A percentile compares a stretch with the other conserved stretches of the same genome.
Conservation (phyloP, 176 grass and related monocot genomes). For the Themeda triandra region DNA sequence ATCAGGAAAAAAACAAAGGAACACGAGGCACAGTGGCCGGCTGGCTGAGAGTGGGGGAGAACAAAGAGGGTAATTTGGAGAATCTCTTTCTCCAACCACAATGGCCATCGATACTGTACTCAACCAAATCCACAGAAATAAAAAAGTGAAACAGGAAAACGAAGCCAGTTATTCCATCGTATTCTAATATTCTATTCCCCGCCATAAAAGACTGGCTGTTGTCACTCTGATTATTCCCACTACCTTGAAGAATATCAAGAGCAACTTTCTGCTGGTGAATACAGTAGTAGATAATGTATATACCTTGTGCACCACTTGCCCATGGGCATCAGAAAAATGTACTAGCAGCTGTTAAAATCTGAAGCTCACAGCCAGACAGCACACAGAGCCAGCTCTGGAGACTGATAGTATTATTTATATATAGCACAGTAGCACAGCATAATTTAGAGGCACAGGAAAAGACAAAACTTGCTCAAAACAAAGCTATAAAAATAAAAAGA, state of each 20-base stretch:
- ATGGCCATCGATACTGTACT: background rate
- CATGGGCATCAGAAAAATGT: conserved; percentile 25
- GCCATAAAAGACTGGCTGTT: conserved; percentile 39
- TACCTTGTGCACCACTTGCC: conserved; percentile 8
- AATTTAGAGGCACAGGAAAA: background rate
- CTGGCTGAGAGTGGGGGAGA: conserved; percentile 1
- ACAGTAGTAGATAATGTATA: background rate
- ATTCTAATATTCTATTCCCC: conserved; percentile 13
- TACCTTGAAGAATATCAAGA: conserved; percentile 36
- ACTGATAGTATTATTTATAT: background rate
- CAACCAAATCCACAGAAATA: background rate
- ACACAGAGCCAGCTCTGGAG: background rate
- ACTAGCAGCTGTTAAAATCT: conserved; percentile 8
- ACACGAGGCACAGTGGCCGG: background rate
- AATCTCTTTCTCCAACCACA: conserved; percentile 44
- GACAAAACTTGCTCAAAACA: background rate
- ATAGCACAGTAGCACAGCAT: background rate
- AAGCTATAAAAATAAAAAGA: background rate
- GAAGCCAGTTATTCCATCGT: conserved; percentile 19
- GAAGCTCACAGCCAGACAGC: background rate
- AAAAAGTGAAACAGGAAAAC: background rate
- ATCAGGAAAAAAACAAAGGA: conserved; percentile 12
- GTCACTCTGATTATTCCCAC: conserved; percentile 44
- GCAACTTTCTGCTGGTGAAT: conserved; percentile 13
- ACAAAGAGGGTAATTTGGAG: conserved; percentile 33